These are phyloP conservation scores for Chytriomyces confervae DNA, from an alignment of 192 early-diverging fungal genomes.

Conservation along the genomic window DNA sequence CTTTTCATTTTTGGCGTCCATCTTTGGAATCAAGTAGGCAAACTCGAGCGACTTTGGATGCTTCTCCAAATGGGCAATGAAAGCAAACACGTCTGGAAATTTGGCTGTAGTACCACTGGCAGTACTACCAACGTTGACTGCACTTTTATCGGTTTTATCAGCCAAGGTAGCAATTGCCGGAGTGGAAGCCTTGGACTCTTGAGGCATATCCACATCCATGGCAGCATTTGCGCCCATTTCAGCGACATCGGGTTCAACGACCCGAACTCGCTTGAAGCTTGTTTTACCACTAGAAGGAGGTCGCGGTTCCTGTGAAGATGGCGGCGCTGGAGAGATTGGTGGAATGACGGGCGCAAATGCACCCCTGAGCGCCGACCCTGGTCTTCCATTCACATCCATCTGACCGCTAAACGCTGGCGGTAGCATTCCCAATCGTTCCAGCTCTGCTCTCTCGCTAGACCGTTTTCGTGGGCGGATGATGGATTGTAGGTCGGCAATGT, in stretches of 20 bases:
- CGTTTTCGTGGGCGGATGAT: slow-evolving; percentile 28
- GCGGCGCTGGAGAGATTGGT: slow-evolving; percentile 6
- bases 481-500: slow-evolving; percentile 6
- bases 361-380: neutral
- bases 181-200: neutral
- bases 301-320: neutral
- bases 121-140: neutral
- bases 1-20: slow-evolving; percentile 5
- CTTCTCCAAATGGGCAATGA: slow-evolving; percentile 40
- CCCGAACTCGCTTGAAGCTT: slow-evolving; percentile 11
- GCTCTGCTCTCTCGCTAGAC: slow-evolving; percentile 22
- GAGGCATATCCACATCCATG: neutral
- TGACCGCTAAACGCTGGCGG: slow-evolving; percentile 2
- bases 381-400: neutral
- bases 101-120: neutral
- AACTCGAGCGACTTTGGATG: slow-evolving; percentile 48
- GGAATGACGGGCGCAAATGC: neutral
- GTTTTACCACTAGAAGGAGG: neutral
- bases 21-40: slow-evolving; percentile 41
- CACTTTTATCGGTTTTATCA: neutral
- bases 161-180: neutral
- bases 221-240: neutral
- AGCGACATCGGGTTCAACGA: neutral
- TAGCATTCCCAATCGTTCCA: slow-evolving; percentile 28
- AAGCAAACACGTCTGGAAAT: slow-evolving; percentile 31